These are phyloP conservation scores for Lactifluus volemus DNA, from an alignment of 768 basidiomycete species.

Conservation along the genomic window DNA sequence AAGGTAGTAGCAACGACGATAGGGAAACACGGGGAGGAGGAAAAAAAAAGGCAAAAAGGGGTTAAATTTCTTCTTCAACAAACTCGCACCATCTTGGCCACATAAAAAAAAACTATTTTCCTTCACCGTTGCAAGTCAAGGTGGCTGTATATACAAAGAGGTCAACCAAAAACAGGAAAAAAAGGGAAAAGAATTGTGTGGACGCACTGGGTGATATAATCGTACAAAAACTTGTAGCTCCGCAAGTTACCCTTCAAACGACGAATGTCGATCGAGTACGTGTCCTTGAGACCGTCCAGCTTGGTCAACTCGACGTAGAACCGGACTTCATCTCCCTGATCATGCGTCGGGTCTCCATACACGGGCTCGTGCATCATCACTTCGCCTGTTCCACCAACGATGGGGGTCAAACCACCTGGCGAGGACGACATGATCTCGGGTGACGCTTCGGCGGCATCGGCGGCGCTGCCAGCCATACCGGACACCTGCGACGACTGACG, in stretches of 20 bases:
- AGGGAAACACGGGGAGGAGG: too few relatives aligned
- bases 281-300: slow-evolving; percentile 81
- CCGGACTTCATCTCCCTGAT: slow-evolving; percentile 91
- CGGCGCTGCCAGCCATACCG: slow-evolving; percentile 17
- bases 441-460: slow-evolving; percentile 14
- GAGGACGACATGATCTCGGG: slow-evolving; percentile 20
- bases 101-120: background rate
- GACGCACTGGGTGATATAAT: slow-evolving; percentile 77
- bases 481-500: slow-evolving; percentile 82
- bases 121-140: slow-evolving; percentile 7
- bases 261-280: slow-evolving; percentile 87
- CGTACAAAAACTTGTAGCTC: slow-evolving; percentile 90
- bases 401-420: background rate
- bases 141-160: background rate
- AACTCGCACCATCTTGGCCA: background rate
- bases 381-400: slow-evolving; percentile 20
- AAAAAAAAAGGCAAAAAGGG: background rate
- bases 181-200: slow-evolving; percentile 11
- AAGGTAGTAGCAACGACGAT: too few relatives aligned
- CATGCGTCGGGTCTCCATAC: slow-evolving; percentile 75
- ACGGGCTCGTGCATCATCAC: slow-evolving; percentile 40
- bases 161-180: background rate
- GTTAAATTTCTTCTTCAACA: background rate
- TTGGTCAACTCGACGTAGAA: slow-evolving; percentile 93
- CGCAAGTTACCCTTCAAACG: slow-evolving; percentile 86